Evolutionary conservation across 495 filamentous ascomycete genomes (phyloP).

Genomic region (Penicillium atrosanguineum): DNA sequence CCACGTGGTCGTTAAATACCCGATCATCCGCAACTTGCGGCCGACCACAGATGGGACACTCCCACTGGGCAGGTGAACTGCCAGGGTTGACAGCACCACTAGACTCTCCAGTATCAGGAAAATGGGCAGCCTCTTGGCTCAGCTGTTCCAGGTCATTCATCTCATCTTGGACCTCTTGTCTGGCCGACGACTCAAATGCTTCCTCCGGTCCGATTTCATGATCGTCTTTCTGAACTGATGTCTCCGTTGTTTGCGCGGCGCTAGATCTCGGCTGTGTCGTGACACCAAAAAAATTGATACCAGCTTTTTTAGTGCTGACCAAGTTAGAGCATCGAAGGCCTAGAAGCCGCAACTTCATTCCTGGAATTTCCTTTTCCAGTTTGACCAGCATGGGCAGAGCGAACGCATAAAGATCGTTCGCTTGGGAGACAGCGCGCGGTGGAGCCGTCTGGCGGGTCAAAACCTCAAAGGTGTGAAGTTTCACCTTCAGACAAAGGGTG

Average conservation of each 20-base stretch:
- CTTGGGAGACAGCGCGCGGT: conserved; percentile 64
- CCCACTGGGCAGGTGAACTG: conserved; percentile 57
- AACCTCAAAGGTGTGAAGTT: conserved; percentile 92
- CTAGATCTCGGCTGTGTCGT: conserved; percentile 19
- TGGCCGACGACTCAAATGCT: conserved; percentile 63
- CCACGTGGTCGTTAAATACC: conserved; percentile 89
- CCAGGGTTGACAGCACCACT: background rate
- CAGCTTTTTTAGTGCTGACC: conserved; percentile 75
- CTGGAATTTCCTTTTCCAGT: conserved; percentile 80
- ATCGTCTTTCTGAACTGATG: conserved; percentile 27
- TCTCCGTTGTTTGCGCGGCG: background rate
- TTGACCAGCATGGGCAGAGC: conserved; percentile 80
- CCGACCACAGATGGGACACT: conserved; percentile 80
- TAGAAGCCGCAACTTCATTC: conserved; percentile 81
- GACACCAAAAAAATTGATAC: conserved; percentile 77
- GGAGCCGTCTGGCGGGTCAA: conserved; percentile 75
- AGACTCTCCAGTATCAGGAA: background rate
- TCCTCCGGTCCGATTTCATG: conserved; percentile 70
- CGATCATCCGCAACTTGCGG: conserved; percentile 74
- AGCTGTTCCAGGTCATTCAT: conserved; percentile 61
- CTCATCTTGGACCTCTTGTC: conserved; percentile 63
- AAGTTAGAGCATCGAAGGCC: conserved; percentile 85
- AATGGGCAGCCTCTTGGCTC: conserved; percentile 53
- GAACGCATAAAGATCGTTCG: conserved; percentile 82
- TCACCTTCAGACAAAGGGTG: conserved; percentile 88